Conservation (phyloP, 495 filamentous ascomycete species). For the Aspergillus egyptiacus region DNA sequence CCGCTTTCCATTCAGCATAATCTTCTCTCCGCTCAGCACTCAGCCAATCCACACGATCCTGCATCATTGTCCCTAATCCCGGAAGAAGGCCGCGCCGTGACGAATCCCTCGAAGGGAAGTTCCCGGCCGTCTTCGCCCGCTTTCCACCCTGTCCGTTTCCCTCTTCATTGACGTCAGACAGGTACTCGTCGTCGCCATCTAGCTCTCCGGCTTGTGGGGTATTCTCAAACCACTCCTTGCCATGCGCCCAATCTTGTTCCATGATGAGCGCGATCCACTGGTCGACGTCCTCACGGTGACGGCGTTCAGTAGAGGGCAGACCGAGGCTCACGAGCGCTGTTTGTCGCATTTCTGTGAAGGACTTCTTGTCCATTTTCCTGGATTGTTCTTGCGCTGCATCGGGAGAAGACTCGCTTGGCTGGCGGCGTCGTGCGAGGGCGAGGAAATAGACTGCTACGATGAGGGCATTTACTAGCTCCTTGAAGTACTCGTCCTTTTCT, state of each 20-base stretch:
- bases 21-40: constrained; percentile 61
- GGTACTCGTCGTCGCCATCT: constrained; percentile 33
- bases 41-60: constrained; percentile 75
- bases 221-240: constrained; percentile 62
- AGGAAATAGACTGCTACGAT: constrained; percentile 68
- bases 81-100: constrained; percentile 42
- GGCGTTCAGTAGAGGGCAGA: constrained; percentile 28
- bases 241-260: constrained; percentile 54
- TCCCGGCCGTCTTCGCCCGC: constrained; percentile 10
- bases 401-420: constrained; percentile 18
- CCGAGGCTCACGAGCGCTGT: constrained; percentile 38
- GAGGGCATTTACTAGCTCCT: constrained; percentile 36
- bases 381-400: constrained; percentile 19
- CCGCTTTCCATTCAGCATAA: constrained; percentile 67
- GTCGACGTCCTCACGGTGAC: constrained; percentile 51
- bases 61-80: constrained; percentile 74
- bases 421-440: constrained; percentile 40
- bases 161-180: constrained; percentile 26
- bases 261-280: constrained; percentile 52
- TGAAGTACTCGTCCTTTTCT: constrained; percentile 36
- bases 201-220: constrained; percentile 39
- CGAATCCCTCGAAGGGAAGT: constrained; percentile 6
- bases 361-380: constrained; percentile 43
- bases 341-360: constrained; percentile 44
- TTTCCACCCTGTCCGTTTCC: constrained; percentile 27